Evolutionary conservation across 163 green algal species (phyloP), one percentile per base, ranked within the genome.

Genomic region (Chlorella variabilis): DNA sequence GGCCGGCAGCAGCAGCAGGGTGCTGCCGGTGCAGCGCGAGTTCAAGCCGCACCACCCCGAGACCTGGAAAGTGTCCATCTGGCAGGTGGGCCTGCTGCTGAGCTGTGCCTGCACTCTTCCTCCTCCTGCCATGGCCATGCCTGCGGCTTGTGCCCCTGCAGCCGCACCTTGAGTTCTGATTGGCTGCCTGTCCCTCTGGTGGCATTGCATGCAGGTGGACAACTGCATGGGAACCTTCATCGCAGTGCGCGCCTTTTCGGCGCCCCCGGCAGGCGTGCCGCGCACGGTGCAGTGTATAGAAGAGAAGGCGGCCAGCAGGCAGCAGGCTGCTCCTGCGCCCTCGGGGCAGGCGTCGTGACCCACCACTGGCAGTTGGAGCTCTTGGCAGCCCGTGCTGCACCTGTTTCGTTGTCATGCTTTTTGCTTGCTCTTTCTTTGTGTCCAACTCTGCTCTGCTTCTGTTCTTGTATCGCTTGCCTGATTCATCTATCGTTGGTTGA

Each of bases 21-120:
- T 49, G 0, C 36, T 36, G 39, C 62, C 49, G 39, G 20, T 56
- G 61, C 51, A 9, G 18, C 56, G 66, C 54, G 27, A 66, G 29
- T 34, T 42, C n/a, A 51, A 91, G 76, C 56, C 81, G 45, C 70
- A 96, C 87, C 92, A 95, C 77, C 71, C 87, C 4, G 89, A 92
- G 41, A 84, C 80, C 48, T 97, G 93, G 93, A 84, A 88, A 42
- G 86, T 85, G 33, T 88, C 82, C 29, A 56, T 96, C 23, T 98
- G 94, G 94, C 93, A 87, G 54, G 84, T 90, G 39, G 0, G 65
- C n/a, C 4, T 38, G 42, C 27, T 42, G 69, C 11, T 36, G 15
- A 29, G 20, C 63, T 18, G 29, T n/a, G n/a, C n/a, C n/a, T n/a
- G n/a, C n/a, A n/a, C n/a, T n/a, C n/a, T n/a, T n/a, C n/a, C n/a